Evolutionary conservation across 2,329 filamentous ascomycete genomes (phyloP), one percentile per base, ranked within the genome.

Genomic region (Aspergillus fijiensis): DNA sequence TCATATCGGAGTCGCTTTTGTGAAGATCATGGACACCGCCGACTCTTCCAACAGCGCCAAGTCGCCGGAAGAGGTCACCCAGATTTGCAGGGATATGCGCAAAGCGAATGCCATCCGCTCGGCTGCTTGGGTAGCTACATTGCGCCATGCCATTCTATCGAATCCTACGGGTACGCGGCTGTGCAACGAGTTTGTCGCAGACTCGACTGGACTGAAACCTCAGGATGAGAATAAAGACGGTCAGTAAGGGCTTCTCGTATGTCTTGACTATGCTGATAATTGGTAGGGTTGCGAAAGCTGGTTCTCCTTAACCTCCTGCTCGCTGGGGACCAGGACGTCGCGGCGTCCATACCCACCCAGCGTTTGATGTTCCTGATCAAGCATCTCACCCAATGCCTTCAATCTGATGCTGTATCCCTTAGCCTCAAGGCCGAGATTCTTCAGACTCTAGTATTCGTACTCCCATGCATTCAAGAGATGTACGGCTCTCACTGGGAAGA

Each of bases 401-500:
- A 88, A 14, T 80, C 87, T 67, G 81, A 80, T 61, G 70, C 91
- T 56, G 78, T 84, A 73, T 64, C 65, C 31, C 58, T 70, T 12
- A 69, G 65, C 9, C 55, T 77, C 47, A 72, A 69, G 59, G 70
- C 77, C 1, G 78, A 81, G 62, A 72, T 76, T 1, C 64, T 79
- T 48, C 77, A 76, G 60, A 73, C 78, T 5, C 67, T 88, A 52
- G 72, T 75, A 2, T 76, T 80, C 3, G 78, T 96, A 3, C 75
- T 97, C 0, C 90, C 91, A 2, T 84, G 84, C 47, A 88, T 97
- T 67, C 85, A 86, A 60, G 89, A 92, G 51, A 87, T 96, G 1
- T 97, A 96, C 68, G 95, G 94, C 0, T 86, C 90, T 0, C 91
- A 96, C 70, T 99, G 95, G 95, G 84, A 88, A 54, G 84, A 84